Evolutionary conservation across 1,139 yeast genomes (phyloP).

Genomic region (Taphrina confusa): DNA sequence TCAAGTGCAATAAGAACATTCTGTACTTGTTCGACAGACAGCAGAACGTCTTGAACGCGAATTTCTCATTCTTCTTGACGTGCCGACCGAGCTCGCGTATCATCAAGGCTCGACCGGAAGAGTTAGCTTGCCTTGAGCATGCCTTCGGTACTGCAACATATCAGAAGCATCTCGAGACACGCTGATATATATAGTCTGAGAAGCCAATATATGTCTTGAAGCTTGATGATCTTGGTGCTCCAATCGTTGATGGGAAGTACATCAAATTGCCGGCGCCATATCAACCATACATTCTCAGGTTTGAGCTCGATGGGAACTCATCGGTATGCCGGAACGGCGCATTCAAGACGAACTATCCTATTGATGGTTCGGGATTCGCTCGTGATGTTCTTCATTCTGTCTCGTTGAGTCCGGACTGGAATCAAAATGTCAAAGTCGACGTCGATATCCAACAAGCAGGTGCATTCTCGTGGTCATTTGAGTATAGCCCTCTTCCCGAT

Average conservation of each 20-base stretch:
- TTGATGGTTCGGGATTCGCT: conserved; percentile 52
- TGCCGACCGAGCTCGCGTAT: too few species aligned
- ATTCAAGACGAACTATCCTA: conserved; percentile 76
- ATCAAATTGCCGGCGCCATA: conserved; percentile 55
- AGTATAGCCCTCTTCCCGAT: conserved; percentile 55
- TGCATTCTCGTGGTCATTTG: conserved; percentile 57
- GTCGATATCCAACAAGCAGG: conserved; percentile 74
- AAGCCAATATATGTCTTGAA: conserved; percentile 3
- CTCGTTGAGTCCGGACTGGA: conserved; percentile 51
- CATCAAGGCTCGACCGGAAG: too few species aligned
- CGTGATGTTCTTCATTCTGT: conserved; percentile 59
- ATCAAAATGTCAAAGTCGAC: conserved; percentile 58
- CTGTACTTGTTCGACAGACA: too few species aligned
- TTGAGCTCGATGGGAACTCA: conserved; percentile 74
- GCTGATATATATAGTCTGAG: not conserved
- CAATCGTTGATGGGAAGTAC: conserved; percentile 19
- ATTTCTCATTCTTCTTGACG: too few species aligned
- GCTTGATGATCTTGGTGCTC: conserved; percentile 28
- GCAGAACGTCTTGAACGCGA: too few species aligned
- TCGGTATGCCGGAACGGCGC: conserved; percentile 68
- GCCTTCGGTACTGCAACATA: too few species aligned
- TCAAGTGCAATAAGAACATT: too few species aligned
- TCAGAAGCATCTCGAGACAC: too few species aligned
- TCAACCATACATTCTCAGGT: conserved; percentile 55
- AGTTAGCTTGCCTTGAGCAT: too few species aligned